Conservation (phyloP, 441 rosid species). For the Lepidium campestre region DNA sequence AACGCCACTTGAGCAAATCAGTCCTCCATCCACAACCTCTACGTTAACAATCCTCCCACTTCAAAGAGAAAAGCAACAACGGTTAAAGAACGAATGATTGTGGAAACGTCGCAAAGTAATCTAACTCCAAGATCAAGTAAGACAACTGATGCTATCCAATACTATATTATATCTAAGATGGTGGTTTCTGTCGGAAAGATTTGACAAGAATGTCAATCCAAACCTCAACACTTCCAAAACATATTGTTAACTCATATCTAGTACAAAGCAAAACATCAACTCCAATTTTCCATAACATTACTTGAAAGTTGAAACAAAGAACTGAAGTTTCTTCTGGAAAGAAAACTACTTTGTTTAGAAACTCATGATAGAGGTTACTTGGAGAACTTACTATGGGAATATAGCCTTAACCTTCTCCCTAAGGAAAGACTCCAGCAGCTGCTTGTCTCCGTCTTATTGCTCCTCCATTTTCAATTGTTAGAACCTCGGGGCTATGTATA, state of each 20-base stretch:
- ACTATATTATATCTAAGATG: not conserved
- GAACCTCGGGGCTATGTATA: no score
- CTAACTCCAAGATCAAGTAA: not conserved
- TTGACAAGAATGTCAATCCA: not conserved
- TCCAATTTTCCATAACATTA: not conserved
- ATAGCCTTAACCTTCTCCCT: constrained; percentile 74
- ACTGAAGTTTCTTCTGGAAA: not conserved
- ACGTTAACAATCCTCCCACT: constrained; percentile 68
- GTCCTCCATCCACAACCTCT: constrained; percentile 89
- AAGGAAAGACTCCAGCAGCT: no score
- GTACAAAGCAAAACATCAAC: not conserved
- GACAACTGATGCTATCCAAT: not conserved
- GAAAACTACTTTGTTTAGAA: not conserved
- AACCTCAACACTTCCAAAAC: not conserved
- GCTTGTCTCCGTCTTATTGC: no score
- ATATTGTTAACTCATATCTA: not conserved
- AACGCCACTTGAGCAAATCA: constrained; percentile 92
- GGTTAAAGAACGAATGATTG: not conserved
- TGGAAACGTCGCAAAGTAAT: not conserved
- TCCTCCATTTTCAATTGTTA: no score
- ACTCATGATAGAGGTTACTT: not conserved
- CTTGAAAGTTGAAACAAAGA: not conserved
- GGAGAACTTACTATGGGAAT: constrained; percentile 78
- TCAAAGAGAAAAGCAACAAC: constrained; percentile 7
- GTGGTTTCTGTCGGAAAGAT: not conserved